A percentile compares a stretch with the other conserved stretches of the same genome.
These are phyloP conservation scores for Suhomyces chickasaworum DNA, from an alignment of 1,139 yeast species.

Conservation along the genomic window DNA sequence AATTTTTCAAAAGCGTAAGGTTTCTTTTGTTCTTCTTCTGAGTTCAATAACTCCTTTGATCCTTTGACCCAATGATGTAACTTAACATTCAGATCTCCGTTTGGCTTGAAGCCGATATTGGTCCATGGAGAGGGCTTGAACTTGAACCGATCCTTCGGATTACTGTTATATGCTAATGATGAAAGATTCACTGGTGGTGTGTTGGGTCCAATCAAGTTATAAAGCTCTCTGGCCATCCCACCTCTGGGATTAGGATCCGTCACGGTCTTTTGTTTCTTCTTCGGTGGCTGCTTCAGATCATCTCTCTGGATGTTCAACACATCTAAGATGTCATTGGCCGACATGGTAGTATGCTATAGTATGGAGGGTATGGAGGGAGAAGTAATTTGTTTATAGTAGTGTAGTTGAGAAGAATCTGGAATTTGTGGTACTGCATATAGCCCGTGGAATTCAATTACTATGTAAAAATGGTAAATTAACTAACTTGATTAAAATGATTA, in stretches of 20 bases:
- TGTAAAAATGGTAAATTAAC: too few species aligned
- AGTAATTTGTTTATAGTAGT: background rate
- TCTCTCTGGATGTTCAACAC: slow-evolving; percentile 67
- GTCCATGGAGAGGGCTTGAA: slow-evolving; percentile 85
- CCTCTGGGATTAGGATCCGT: slow-evolving; percentile 38
- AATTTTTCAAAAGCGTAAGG: slow-evolving; percentile 77
- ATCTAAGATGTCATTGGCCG: slow-evolving; percentile 70
- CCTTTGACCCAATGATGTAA: slow-evolving; percentile 91
- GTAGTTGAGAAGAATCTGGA: background rate
- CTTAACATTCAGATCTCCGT: slow-evolving; percentile 50
- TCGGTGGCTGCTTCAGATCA: slow-evolving; percentile 36
- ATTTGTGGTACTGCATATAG: background rate
- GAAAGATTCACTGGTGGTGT: slow-evolving; percentile 75
- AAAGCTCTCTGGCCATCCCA: slow-evolving; percentile 90
- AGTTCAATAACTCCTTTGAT: slow-evolving; percentile 50
- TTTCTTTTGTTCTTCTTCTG: slow-evolving; percentile 42
- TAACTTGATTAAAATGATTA: too few species aligned
- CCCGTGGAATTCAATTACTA: too few species aligned
- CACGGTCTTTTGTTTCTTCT: slow-evolving; percentile 42
- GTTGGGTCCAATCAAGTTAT: slow-evolving; percentile 85
- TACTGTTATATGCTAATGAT: slow-evolving; percentile 45
- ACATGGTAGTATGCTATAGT: slow-evolving; percentile 41
- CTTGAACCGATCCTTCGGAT: slow-evolving; percentile 66
- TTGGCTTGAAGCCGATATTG: slow-evolving; percentile 58
- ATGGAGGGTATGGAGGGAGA: background rate